phyloP scores from a whole-genome alignment of 2,329 filamentous ascomycete species.

The Blumeria graminis region DNA sequence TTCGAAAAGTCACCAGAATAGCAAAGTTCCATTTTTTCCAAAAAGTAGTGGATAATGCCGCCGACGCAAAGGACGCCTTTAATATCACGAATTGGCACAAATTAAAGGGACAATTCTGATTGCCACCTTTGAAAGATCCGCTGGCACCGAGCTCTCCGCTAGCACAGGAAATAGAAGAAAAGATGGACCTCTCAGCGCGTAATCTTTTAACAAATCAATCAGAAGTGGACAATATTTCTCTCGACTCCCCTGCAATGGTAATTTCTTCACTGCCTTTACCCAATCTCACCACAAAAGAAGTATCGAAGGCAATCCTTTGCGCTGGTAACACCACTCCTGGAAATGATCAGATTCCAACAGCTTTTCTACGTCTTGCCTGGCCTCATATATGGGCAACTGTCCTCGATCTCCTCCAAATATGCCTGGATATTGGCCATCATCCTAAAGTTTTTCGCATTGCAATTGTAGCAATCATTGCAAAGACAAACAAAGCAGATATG shows the following conservation, averaged over 20 bases:
- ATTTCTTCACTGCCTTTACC: not conserved
- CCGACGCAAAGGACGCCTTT: too few relatives aligned
- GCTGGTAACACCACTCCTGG: not conserved
- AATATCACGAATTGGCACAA: too few relatives aligned
- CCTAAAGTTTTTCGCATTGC: not conserved
- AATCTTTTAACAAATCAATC: not conserved
- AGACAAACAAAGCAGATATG: not conserved
- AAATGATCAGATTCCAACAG: not conserved
- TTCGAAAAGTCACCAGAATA: too few relatives aligned
- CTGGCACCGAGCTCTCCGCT: not conserved
- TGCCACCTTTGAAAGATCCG: not conserved
- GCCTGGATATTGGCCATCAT: not conserved
- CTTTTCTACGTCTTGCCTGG: not conserved
- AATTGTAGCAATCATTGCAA: not conserved
- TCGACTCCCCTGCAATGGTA: not conserved
- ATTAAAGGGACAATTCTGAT: too few relatives aligned
- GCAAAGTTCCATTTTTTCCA: too few relatives aligned
- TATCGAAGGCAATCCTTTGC: not conserved
- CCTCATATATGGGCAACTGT: not conserved
- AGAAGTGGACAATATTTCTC: not conserved
- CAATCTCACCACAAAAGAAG: not conserved
- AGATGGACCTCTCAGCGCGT: not conserved
- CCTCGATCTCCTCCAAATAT: not conserved
- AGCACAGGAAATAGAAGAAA: not conserved
- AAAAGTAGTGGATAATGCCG: too few relatives aligned